These are phyloP conservation scores for Westerdykella sp. DNA, from an alignment of 2,329 filamentous ascomycete genomes.

Conservation along the genomic window DNA sequence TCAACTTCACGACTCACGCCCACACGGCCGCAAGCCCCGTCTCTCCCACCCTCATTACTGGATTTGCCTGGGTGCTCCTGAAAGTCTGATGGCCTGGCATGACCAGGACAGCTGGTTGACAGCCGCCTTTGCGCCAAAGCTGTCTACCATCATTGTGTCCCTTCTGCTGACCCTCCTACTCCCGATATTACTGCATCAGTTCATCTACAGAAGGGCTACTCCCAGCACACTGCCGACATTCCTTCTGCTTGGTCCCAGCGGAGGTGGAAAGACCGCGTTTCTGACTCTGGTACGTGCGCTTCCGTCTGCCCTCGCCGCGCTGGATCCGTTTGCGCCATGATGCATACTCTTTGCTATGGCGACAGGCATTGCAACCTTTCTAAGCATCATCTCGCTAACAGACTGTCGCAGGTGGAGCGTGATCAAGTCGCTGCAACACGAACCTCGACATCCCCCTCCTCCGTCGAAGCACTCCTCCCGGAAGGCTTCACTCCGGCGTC, in stretches of 20 bases:
- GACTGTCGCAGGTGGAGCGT: constrained; percentile 46
- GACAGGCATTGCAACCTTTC: not conserved
- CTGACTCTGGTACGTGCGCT: constrained; percentile 59
- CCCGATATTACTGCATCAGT: constrained; percentile 70
- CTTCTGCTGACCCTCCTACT: constrained; percentile 63
- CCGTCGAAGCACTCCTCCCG: constrained; percentile 55
- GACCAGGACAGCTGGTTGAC: constrained; percentile 42
- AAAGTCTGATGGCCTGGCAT: constrained; percentile 29
- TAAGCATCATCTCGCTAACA: not conserved
- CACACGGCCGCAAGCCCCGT: too few species aligned
- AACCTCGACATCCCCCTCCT: constrained; percentile 37
- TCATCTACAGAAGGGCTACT: constrained; percentile 62
- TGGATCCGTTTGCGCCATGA: not conserved
- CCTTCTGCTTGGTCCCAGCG: constrained; percentile 73
- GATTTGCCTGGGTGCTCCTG: not conserved
- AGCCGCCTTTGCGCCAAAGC: constrained; percentile 41
- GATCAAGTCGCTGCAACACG: constrained; percentile 52
- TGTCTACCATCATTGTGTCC: constrained; percentile 57
- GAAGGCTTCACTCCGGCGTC: constrained; percentile 52
- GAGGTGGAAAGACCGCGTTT: constrained; percentile 81
- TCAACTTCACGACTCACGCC: too few species aligned
- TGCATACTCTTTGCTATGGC: constrained; percentile 1
- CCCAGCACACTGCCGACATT: constrained; percentile 68
- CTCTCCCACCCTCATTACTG: too few species aligned
- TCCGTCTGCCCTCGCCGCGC: not conserved